Evolutionary conservation across 306 rosid genomes (phyloP).

Genomic region (Trifolium dubium): DNA sequence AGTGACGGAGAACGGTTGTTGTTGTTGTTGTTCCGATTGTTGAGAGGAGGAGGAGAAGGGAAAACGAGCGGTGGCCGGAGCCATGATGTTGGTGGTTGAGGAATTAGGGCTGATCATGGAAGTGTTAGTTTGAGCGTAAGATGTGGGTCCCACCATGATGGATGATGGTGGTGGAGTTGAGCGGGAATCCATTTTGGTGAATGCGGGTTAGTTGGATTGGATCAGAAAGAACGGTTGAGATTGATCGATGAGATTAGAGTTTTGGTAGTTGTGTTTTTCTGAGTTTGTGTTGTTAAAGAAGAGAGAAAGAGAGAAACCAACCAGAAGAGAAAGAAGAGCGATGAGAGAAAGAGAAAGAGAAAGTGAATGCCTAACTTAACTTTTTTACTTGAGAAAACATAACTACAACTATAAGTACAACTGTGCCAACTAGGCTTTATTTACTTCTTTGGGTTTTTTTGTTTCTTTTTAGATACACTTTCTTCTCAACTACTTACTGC

Average conservation of each 20-base stretch:
- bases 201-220: conserved; percentile 38
- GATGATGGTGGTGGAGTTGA: conserved; percentile 43
- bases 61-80: conserved; percentile 60
- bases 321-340: neutral
- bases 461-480: neutral
- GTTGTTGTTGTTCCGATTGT: conserved; percentile 43
- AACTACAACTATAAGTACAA: conserved; percentile 7
- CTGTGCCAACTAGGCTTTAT: neutral
- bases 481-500: neutral
- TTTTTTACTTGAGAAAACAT: neutral
- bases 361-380: conserved; percentile 7
- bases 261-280: neutral
- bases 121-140: conserved; percentile 48
- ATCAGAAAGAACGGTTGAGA: neutral
- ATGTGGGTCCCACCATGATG: conserved; percentile 59
- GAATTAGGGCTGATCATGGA: conserved; percentile 58
- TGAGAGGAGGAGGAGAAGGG: conserved; percentile 64
- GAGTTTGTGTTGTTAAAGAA: neutral
- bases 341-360: neutral
- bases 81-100: conserved; percentile 43
- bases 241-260: neutral
- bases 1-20: conserved; percentile 40
- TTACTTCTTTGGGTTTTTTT: neutral
- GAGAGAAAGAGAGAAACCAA: neutral
- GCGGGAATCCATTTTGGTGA: conserved; percentile 58